These are phyloP conservation scores for Arxiozyma bovina DNA, from an alignment of 1,139 yeast species.

Conservation along the genomic window DNA sequence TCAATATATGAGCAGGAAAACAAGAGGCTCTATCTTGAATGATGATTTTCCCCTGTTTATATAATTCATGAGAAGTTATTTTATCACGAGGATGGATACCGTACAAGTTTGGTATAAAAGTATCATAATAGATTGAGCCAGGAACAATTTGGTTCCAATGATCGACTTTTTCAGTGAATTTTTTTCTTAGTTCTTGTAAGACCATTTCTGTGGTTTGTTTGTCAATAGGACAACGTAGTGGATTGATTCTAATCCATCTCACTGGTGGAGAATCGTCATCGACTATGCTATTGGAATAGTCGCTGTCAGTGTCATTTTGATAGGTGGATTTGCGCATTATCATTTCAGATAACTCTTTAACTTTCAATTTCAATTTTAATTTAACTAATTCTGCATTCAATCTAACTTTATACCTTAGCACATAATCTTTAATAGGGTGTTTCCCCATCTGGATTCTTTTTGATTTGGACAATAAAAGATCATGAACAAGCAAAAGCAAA, in stretches of 20 bases:
- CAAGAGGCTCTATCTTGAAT: conserved; percentile 96
- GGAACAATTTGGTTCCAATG: conserved; percentile 46
- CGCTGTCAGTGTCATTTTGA: conserved; percentile 8
- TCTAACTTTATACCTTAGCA: conserved; percentile 69
- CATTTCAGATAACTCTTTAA: conserved; percentile 35
- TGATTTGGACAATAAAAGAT: conserved; percentile 60
- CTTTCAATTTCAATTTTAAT: conserved; percentile 47
- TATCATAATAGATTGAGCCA: conserved; percentile 63
- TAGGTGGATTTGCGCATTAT: conserved; percentile 26
- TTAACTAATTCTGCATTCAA: conserved; percentile 74
- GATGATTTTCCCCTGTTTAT: conserved; percentile 66
- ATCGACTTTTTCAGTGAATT: conserved; percentile 27
- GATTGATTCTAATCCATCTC: conserved; percentile 78
- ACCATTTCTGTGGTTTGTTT: conserved; percentile 31
- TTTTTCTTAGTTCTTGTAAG: conserved; percentile 36
- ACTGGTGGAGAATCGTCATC: conserved; percentile 65
- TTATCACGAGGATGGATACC: conserved; percentile 74
- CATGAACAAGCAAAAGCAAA: conserved; percentile 58
- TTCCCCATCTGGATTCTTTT: conserved; percentile 88
- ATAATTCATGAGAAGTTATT: conserved; percentile 56
- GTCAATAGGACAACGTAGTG: conserved; percentile 37
- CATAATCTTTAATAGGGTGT: conserved; percentile 74
- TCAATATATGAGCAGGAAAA: conserved; percentile 81
- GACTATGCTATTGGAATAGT: too few species aligned
- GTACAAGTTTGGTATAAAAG: conserved; percentile 60